Evolutionary conservation across 768 basidiomycete genomes (phyloP), one percentile per base, ranked within the genome.

Genomic region (Pisolithus tinctorius): DNA sequence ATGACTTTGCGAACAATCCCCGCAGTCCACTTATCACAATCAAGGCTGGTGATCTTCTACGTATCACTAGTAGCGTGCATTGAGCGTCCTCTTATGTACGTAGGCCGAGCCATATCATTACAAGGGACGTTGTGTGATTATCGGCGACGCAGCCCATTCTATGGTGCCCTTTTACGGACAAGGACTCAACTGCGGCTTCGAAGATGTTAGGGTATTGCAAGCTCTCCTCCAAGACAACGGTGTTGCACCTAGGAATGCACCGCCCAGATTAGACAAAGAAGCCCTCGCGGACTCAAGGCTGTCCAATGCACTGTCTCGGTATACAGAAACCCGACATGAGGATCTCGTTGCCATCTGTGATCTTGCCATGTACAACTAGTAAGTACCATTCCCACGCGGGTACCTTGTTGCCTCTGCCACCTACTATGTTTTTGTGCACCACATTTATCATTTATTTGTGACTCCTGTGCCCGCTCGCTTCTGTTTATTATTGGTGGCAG

Each of bases 151-250:
- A 38, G 91, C 93, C 10, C 95, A 99, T 69, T 88, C 92, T 40
- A 97, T 98, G 93, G 93, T 94, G n/a, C 94, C 95, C 55, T 94
- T 93, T 72, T 93, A 88, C 66, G 89, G 95, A 40, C 95, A 99
- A 76, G 95, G 95, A 39, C 78, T 98, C 59, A 99, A 99, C 64
- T 96, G 94, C 64, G 95, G 95, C 14, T 79, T 99, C 48, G 95
- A 99, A 71, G 95, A 99, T 68, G 93, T 98, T 60, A 83, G 96
- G 58, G 81, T 98, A 48, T 77, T 99, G 57, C 80, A 83, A 53
- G 76, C 81, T 29, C 71, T 93, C 50, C 75, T 97, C 61, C 79
- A 80, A 50, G 76, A 83, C 53, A 83, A 87, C 67, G 76, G 77
- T 14, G 84, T 94, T 52, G 77, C 53, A 68, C 83, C 52, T 69